Percentiles rank a stretch among this genome's conserved stretches.
These are phyloP conservation scores for Camelina laxa DNA, from an alignment of 345 rosid species.

Conservation along the genomic window DNA sequence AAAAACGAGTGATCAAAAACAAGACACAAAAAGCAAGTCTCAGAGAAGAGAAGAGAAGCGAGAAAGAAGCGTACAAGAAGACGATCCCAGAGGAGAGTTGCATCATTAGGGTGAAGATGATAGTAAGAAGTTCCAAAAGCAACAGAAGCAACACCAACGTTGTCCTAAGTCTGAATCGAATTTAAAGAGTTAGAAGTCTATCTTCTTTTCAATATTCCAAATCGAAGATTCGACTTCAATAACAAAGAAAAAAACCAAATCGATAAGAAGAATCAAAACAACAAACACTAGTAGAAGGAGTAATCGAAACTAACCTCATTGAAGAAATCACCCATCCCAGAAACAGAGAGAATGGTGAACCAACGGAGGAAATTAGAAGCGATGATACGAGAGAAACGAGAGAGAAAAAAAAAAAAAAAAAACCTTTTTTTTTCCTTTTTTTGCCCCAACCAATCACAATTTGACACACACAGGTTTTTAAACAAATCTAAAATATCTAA, in stretches of 20 bases:
- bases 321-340: conserved; percentile 32
- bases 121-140: conserved; percentile 86
- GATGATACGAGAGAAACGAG: conserved; percentile 14
- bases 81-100: conserved; percentile 95
- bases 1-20: conserved; percentile 3
- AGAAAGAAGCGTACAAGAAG: conserved; percentile 61
- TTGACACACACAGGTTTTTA: too few species aligned
- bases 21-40: not conserved
- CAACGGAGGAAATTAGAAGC: conserved; percentile 21
- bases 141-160: conserved; percentile 80
- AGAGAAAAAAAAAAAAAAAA: too few species aligned
- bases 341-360: not conserved
- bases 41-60: not conserved
- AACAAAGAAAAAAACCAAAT: not conserved
- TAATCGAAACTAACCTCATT: conserved; percentile 41
- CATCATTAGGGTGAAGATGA: conserved; percentile 90
- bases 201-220: conserved; percentile 10
- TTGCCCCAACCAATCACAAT: too few species aligned
- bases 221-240: conserved; percentile 19
- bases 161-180: not conserved
- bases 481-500: too few species aligned
- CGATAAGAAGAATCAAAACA: not conserved
- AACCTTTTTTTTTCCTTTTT: too few species aligned
- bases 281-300: not conserved
- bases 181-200: not conserved